A percentile compares a stretch with the other conserved stretches of the same genome.
Conservation (phyloP, 495 filamentous ascomycete genomes). For the Neurospora sublineolata region DNA sequence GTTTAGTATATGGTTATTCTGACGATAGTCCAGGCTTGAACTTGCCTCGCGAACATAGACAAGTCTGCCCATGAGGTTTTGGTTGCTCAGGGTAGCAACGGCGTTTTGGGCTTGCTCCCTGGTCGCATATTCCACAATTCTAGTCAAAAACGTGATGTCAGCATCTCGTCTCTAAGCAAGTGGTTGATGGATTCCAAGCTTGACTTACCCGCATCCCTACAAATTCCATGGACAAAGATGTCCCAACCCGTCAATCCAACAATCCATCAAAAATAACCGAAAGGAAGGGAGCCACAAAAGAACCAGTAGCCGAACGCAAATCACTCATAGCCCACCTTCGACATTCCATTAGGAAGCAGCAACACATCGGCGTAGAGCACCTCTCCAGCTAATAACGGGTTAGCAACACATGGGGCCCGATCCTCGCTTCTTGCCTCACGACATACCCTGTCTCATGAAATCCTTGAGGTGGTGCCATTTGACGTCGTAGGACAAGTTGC, state of each 20-base stretch:
- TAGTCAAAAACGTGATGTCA: constrained; percentile 23
- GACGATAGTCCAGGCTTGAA: constrained; percentile 1
- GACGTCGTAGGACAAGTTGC: constrained; percentile 97
- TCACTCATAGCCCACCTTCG: constrained; percentile 98
- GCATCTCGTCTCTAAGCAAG: not conserved
- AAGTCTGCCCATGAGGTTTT: constrained; percentile 93
- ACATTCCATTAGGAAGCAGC: constrained; percentile 99
- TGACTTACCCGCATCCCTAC: constrained; percentile 99
- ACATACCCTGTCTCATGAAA: constrained; percentile 98
- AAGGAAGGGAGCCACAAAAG: constrained; percentile 54
- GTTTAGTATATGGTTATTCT: constrained; percentile 5
- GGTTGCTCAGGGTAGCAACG: constrained; percentile 96
- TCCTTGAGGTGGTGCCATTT: constrained; percentile 99
- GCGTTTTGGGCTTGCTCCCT: constrained; percentile 97
- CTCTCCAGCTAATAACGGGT: constrained; percentile 67
- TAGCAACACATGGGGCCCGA: constrained; percentile 7
- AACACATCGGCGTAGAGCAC: constrained; percentile 99
- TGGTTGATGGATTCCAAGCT: not conserved
- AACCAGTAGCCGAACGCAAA: constrained; percentile 57
- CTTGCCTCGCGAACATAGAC: constrained; percentile 96
- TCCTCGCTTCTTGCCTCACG: not conserved
- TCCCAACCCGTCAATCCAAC: constrained; percentile 99
- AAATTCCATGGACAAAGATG: constrained; percentile 66
- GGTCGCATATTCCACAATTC: constrained; percentile 99
- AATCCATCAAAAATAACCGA: constrained; percentile 72